These are phyloP conservation scores for Heteromeles arbutifolia DNA, from an alignment of 306 rosid genomes.

Conservation along the genomic window DNA sequence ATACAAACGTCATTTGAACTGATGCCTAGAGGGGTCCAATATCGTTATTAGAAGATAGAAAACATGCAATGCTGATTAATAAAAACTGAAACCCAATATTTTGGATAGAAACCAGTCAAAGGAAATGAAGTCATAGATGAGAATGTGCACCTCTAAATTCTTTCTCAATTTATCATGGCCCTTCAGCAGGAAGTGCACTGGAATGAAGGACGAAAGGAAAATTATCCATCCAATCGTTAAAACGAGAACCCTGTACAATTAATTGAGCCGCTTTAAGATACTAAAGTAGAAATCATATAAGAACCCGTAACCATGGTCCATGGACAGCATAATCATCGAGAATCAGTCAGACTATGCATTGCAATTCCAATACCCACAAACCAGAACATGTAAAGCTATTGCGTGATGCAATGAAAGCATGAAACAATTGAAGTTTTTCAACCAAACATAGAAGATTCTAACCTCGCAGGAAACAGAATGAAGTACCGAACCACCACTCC, in stretches of 20 bases:
- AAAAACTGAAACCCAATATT: not conserved
- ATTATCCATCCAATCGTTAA: constrained; percentile 91
- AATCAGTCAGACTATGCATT: not conserved
- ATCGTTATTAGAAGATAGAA: not conserved
- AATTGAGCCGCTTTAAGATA: not conserved
- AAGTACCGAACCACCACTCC: constrained; percentile 83
- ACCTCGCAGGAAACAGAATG: constrained; percentile 78
- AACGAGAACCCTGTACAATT: constrained; percentile 65
- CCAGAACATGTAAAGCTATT: not conserved
- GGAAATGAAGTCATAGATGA: constrained; percentile 1
- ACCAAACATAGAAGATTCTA: constrained; percentile 14
- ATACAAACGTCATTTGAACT: not conserved
- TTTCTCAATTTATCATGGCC: constrained; percentile 66
- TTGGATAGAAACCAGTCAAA: not conserved
- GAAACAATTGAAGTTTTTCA: not conserved
- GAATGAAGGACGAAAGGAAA: constrained; percentile 79
- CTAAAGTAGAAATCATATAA: not conserved
- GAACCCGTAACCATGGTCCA: not conserved
- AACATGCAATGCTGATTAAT: not conserved
- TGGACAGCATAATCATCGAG: constrained; percentile 8
- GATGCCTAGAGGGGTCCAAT: not conserved
- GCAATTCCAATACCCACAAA: not conserved
- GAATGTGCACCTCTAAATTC: constrained; percentile 64
- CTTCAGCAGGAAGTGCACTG: constrained; percentile 68
- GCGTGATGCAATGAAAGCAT: constrained; percentile 5